A percentile compares a stretch with the other conserved stretches of the same genome.
phyloP scores from a whole-genome alignment of 768 basidiomycete genomes.

The Rhodotorula kratochvilovae region DNA sequence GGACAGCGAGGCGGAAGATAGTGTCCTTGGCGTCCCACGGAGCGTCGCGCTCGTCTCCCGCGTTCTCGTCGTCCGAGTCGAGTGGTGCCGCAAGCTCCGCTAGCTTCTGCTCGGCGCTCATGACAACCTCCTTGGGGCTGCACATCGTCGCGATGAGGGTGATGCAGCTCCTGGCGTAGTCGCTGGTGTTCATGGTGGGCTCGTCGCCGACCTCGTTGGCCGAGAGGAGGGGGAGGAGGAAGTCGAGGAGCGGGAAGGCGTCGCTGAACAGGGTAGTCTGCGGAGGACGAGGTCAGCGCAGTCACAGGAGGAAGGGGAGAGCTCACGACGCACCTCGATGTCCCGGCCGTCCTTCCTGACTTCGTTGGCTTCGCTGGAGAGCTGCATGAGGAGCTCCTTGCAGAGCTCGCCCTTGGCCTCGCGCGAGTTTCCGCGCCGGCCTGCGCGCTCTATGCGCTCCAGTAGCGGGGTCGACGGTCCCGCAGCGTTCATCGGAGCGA shows the following conservation, averaged over 20 bases:
- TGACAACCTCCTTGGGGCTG: constrained; percentile 5
- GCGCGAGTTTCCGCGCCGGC: neutral
- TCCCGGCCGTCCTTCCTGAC: neutral
- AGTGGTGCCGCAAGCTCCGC: neutral
- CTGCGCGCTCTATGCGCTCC: neutral
- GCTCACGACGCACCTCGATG: neutral
- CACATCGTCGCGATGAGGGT: neutral
- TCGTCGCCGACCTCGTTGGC: neutral
- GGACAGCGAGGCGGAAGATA: neutral
- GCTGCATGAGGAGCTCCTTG: neutral
- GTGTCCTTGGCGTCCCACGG: neutral
- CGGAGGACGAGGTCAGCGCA: neutral
- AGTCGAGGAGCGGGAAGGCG: constrained; percentile 5
- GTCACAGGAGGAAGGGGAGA: neutral
- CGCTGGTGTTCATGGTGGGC: neutral
- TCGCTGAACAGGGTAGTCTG: constrained; percentile 7
- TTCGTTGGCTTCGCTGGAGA: neutral
- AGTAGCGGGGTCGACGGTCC: neutral
- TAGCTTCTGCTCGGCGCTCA: neutral
- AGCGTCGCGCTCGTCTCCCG: neutral
- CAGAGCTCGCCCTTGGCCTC: neutral
- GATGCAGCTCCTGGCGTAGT: neutral
- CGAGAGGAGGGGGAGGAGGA: constrained; percentile 1
- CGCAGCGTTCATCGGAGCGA: neutral
- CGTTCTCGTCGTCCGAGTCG: neutral